Conservation (phyloP, 2,329 filamentous ascomycete species). For the Penicillium sp. region DNA sequence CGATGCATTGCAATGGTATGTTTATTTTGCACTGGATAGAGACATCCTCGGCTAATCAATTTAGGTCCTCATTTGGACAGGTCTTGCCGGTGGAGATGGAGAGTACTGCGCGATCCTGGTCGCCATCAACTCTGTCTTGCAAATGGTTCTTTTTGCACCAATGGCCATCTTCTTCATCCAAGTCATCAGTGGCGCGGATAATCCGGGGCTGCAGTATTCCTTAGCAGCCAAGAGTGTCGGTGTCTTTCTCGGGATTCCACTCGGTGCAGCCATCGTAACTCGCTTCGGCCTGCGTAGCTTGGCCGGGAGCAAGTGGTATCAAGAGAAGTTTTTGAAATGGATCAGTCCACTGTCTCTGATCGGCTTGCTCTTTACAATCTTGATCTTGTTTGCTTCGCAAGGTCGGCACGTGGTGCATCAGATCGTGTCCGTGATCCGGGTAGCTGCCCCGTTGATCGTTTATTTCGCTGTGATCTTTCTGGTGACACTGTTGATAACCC, state of each 20-base stretch:
- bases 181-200: constrained; percentile 55
- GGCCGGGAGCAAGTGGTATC: constrained; percentile 58
- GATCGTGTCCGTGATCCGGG: constrained; percentile 74
- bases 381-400: constrained; percentile 80
- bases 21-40: not conserved
- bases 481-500: constrained; percentile 57
- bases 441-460: constrained; percentile 72
- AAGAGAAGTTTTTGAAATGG: constrained; percentile 63
- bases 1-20: constrained; percentile 82
- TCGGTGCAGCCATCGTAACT: constrained; percentile 73
- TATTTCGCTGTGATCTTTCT: constrained; percentile 77
- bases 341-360: constrained; percentile 70
- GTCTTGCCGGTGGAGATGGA: constrained; percentile 66
- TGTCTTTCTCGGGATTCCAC: constrained; percentile 78
- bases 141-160: constrained; percentile 68
- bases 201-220: constrained; percentile 51
- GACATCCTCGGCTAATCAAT: not conserved
- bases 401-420: constrained; percentile 72
- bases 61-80: constrained; percentile 68
- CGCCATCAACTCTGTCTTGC: constrained; percentile 67
- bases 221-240: constrained; percentile 73
- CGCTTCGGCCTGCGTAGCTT: constrained; percentile 57
- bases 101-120: constrained; percentile 82
- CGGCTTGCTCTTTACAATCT: constrained; percentile 78
- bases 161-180: constrained; percentile 65